A percentile compares a stretch with the other conserved stretches of the same genome.
These are phyloP conservation scores for Trichophyton equinum DNA, from an alignment of 2,329 filamentous ascomycete genomes.

Conservation along the genomic window DNA sequence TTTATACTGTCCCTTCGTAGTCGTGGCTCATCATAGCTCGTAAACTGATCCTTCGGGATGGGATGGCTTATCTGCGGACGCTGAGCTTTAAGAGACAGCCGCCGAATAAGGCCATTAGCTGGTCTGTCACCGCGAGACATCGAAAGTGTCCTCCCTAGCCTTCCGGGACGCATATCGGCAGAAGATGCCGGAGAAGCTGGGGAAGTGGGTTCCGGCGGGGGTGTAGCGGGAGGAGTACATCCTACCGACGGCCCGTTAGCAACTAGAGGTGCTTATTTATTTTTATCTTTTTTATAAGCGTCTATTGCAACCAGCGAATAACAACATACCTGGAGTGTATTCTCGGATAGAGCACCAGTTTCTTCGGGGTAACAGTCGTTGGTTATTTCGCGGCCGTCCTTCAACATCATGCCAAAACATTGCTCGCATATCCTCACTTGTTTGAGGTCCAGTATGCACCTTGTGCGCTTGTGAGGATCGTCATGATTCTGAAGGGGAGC, in stretches of 20 bases:
- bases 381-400: constrained; percentile 81
- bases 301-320: background rate
- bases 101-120: constrained; percentile 32
- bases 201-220: constrained; percentile 36
- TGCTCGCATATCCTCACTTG: constrained; percentile 91
- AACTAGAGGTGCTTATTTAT: background rate
- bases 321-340: constrained; percentile 56
- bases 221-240: constrained; percentile 57
- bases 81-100: constrained; percentile 34
- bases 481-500: constrained; percentile 82
- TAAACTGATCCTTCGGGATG: constrained; percentile 14
- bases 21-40: constrained; percentile 24
- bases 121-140: constrained; percentile 43
- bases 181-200: constrained; percentile 17
- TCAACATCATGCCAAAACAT: constrained; percentile 85
- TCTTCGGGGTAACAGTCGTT: constrained; percentile 69
- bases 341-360: constrained; percentile 93
- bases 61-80: constrained; percentile 31
- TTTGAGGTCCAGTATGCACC: constrained; percentile 56
- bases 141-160: constrained; percentile 48
- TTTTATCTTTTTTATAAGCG: background rate
- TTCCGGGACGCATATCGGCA: constrained; percentile 19
- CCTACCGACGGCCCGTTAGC: constrained; percentile 46
- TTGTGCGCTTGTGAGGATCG: constrained; percentile 79
- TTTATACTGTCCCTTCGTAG: background rate